phyloP scores from a whole-genome alignment of 495 filamentous ascomycete genomes.

The Glutinoglossum americanum region DNA sequence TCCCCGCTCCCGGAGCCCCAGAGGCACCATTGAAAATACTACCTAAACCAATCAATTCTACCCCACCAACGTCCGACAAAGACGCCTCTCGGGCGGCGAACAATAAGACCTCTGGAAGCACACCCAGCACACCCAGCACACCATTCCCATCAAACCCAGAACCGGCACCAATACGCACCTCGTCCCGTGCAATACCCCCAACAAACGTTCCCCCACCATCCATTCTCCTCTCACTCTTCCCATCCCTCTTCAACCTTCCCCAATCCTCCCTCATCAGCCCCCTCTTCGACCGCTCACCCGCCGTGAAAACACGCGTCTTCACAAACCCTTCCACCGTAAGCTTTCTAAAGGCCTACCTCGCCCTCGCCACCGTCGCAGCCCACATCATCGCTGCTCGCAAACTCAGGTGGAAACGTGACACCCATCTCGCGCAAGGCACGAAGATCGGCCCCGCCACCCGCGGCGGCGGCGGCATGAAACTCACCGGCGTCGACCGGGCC shows the following conservation, averaged over 20 bases:
- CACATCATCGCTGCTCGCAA: slow-evolving; percentile 73
- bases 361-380: slow-evolving; percentile 38
- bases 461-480: slow-evolving; percentile 65
- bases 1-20: not conserved
- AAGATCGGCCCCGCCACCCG: slow-evolving; percentile 48
- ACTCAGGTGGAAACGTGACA: slow-evolving; percentile 76
- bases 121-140: slow-evolving; percentile 7
- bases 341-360: slow-evolving; percentile 26
- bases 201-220: slow-evolving; percentile 81
- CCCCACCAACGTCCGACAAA: slow-evolving; percentile 9
- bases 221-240: slow-evolving; percentile 54
- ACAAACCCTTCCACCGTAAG: slow-evolving; percentile 29
- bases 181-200: slow-evolving; percentile 31
- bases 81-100: not conserved
- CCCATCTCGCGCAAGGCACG: slow-evolving; percentile 68
- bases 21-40: slow-evolving; percentile 5
- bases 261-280: slow-evolving; percentile 30
- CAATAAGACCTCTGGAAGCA: slow-evolving; percentile 6
- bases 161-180: not conserved
- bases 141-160: not conserved
- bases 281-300: slow-evolving; percentile 26
- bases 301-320: slow-evolving; percentile 33
- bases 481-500: slow-evolving; percentile 55
- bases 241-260: slow-evolving; percentile 37
- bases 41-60: slow-evolving; percentile 24